phyloP scores from a whole-genome alignment of 176 grass and related monocot species.

The Eleusine coracana region DNA sequence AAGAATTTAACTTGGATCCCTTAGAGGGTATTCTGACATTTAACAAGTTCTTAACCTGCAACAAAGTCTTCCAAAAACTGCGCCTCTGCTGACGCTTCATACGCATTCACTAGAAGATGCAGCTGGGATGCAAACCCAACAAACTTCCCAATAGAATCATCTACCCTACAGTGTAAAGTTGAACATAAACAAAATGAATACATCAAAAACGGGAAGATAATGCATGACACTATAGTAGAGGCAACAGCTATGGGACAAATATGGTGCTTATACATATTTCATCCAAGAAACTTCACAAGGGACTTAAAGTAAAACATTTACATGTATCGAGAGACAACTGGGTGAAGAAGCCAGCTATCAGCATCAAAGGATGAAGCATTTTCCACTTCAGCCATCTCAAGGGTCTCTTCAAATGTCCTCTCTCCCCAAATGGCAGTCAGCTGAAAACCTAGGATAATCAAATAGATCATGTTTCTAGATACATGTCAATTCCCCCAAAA shows the following conservation, averaged over 20 bases:
- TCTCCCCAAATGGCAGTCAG: slow-evolving; percentile 75
- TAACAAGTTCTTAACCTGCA: slow-evolving; percentile 71
- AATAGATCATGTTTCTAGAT: neutral
- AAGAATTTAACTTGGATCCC: neutral
- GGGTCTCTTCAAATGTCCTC: slow-evolving; percentile 82
- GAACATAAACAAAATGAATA: slow-evolving; percentile 31
- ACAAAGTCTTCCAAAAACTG: slow-evolving; percentile 96
- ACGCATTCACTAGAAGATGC: slow-evolving; percentile 74
- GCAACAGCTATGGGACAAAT: neutral
- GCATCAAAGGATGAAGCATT: slow-evolving; percentile 91
- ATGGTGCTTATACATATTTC: slow-evolving; percentile 17
- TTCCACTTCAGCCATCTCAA: slow-evolving; percentile 99
- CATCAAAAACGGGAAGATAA: slow-evolving; percentile 8
- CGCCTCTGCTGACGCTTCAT: slow-evolving; percentile 63
- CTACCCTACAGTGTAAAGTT: slow-evolving; percentile 60
- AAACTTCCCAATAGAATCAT: slow-evolving; percentile 87
- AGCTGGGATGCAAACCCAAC: slow-evolving; percentile 97
- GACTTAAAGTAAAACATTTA: slow-evolving; percentile 44
- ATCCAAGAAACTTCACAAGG: slow-evolving; percentile 8
- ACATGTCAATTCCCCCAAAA: slow-evolving; percentile 31
- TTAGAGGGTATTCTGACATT: slow-evolving; percentile 14
- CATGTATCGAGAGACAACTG: slow-evolving; percentile 78
- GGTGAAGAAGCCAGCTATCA: slow-evolving; percentile 82
- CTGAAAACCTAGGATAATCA: slow-evolving; percentile 73
- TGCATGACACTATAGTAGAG: neutral